Evolutionary conservation across 1,284 basidiomycete genomes (phyloP).

Genomic region (Ganoderma lucidum): DNA sequence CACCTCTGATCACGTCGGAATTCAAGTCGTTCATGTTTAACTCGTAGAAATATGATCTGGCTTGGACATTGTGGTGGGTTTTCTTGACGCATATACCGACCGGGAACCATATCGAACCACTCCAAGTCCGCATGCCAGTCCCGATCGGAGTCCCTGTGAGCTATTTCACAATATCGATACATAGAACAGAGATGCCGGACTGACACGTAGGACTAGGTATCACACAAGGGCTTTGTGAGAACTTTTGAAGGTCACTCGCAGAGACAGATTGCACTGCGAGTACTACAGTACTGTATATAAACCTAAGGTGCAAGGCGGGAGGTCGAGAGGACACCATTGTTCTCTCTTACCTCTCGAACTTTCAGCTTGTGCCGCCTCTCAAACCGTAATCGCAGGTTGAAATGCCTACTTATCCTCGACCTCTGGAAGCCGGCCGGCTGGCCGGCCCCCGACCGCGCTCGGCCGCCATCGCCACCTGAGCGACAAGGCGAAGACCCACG

Average conservation of each 20-base stretch:
- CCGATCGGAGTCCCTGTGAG: too few species aligned
- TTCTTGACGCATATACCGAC: too few species aligned
- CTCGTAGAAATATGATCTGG: too few species aligned
- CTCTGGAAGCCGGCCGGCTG: conserved; percentile 10
- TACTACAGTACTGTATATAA: not conserved
- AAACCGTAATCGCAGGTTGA: too few species aligned
- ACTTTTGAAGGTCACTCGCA: not conserved
- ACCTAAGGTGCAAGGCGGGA: too few species aligned
- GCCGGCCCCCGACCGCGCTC: conserved; percentile 42
- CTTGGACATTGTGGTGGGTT: too few species aligned
- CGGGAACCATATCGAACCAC: too few species aligned
- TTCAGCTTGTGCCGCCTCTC: too few species aligned
- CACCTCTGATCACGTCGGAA: not conserved
- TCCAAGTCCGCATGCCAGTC: too few species aligned
- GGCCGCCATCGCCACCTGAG: conserved; percentile 54
- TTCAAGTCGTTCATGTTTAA: not conserved
- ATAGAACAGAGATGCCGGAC: not conserved
- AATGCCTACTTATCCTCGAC: not conserved
- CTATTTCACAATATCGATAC: not conserved
- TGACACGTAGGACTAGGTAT: not conserved
- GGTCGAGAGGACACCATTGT: too few species aligned
- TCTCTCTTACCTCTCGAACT: not conserved
- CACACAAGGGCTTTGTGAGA: not conserved
- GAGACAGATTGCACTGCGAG: too few species aligned
- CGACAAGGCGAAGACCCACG: conserved; percentile 44